Conservation (phyloP, 2,329 filamentous ascomycete species). For the Neonectria faginata region DNA sequence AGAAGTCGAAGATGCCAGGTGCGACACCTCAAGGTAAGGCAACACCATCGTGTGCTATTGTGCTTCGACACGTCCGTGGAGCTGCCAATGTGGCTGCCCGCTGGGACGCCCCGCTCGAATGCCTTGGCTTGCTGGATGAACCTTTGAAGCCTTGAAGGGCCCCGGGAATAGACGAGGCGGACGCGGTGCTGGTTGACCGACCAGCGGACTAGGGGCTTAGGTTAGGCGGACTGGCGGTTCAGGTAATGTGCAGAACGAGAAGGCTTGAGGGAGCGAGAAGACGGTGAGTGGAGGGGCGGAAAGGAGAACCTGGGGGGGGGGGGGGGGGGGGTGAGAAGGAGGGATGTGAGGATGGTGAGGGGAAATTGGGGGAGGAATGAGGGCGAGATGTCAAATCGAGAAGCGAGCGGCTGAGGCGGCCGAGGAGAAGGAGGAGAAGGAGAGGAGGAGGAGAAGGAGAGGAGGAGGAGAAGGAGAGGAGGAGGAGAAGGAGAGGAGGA, state of each 20-base stretch:
- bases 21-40: constrained; percentile 73
- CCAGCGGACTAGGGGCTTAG: constrained; percentile 33
- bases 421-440: constrained; percentile 16
- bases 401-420: constrained; percentile 18
- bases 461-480: constrained; percentile 25
- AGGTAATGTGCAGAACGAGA: constrained; percentile 37
- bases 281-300: constrained; percentile 29
- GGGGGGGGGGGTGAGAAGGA: neutral
- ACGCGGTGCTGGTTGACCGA: constrained; percentile 36
- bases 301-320: constrained; percentile 6
- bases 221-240: constrained; percentile 39
- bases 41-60: constrained; percentile 51
- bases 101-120: constrained; percentile 40
- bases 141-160: constrained; percentile 32
- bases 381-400: neutral
- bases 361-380: constrained; percentile 2
- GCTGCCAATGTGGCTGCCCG: constrained; percentile 38
- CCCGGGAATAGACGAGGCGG: constrained; percentile 9
- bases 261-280: constrained; percentile 10
- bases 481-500: constrained; percentile 24
- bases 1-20: constrained; percentile 82
- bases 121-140: constrained; percentile 34
- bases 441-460: constrained; percentile 28
- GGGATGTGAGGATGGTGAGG: neutral
- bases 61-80: constrained; percentile 27